Evolutionary conservation across 768 basidiomycete genomes (phyloP), one percentile per base, ranked within the genome.

Genomic region (Rubroboletus satanas): DNA sequence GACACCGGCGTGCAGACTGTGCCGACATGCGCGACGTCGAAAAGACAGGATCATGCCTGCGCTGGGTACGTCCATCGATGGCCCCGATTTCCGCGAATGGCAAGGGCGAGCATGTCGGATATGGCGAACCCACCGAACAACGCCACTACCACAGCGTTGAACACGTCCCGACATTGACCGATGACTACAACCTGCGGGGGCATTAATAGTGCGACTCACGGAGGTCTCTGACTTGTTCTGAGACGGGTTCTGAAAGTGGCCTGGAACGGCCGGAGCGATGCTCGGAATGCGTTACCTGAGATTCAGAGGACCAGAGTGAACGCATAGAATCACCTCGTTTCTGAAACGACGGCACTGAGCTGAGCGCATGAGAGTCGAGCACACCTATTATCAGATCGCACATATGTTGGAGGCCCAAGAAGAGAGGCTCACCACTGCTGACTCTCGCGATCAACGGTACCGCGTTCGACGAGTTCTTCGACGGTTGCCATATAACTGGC

Each of bases 61-160:
- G 37, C 58, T 7, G 42, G 71, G 52, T 70, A 28, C 63, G 67
- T n/a, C 26, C 26, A 26, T 26, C 26, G 26, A 83, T 38, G 31
- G 72, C 6, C 5, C 60, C 67, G 36, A 63, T 77, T 51, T 60
- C 79, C 73, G 52, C 77, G 77, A 58, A 72, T 0, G 36, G 5
- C 66, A 83, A 84, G 87, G 62, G 87, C 84, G 17, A 82, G 83
- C 35, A 87, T 83, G 53, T 87, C 86, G 3, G 78, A 72, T 0
- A 77, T 65, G 23, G 28, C 14, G 23, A 82, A 70, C 45, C 82
- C 79, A 8, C 80, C 82, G 0, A 72, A 72, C 17, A 80, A 80
- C 33, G 80, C 82, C 44, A 88, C 85, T 0, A 79, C 78, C 3
- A 80, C 80, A 0, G 82, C 84, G 14, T 75, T 79, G 65, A 83